Evolutionary conservation across 2,329 filamentous ascomycete species (phyloP), one percentile per base, ranked within the genome.

Genomic region (Colletotrichum tropicicola): DNA sequence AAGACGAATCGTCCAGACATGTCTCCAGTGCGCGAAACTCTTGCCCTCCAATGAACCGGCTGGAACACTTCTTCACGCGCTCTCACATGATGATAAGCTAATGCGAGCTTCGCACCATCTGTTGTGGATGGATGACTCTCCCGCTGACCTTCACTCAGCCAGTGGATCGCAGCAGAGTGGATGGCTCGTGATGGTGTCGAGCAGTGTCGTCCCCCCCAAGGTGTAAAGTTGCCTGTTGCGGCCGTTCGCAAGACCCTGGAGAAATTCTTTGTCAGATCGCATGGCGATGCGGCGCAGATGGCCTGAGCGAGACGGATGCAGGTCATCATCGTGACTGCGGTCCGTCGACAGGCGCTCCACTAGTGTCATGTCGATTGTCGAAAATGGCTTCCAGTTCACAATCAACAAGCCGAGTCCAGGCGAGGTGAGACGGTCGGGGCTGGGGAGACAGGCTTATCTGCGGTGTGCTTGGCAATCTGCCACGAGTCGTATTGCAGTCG

Each of bases 11-110:
- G 37, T 44, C 47, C 37, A 51, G 30, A 58, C 27, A 54, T 48
- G 51, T 45, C 58, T 51, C 44, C 51, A 65, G 45, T 58, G 52
- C 52, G 17, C 39, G 30, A 54, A 48, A 17, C 32, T 27, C 7
- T 15, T 28, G 39, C 15, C 52, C 27, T 63, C 59, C 59, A 66
- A 64, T 63, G 45, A 44, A 51, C 21, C 47, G 19, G 25, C 45
- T 25, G 12, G 30, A 56, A 48, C 59, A 53, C 51, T 15, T 47
- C 10, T 41, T 64, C 45, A 58, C 63, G 41, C 63, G 45, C 47
- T 45, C 64, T 68, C 66, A 68, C 66, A 68, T 67, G 66, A 68
- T 65, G 55, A 15, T 39, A 23, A 10, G 43, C 66, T 53, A 68
- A 68, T 68, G 66, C 64, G 66, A 58, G 39, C 28, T 59, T 59